Evolutionary conservation across 192 early-diverging fungal genomes (phyloP).

Genomic region (Umbelopsis sp.): DNA sequence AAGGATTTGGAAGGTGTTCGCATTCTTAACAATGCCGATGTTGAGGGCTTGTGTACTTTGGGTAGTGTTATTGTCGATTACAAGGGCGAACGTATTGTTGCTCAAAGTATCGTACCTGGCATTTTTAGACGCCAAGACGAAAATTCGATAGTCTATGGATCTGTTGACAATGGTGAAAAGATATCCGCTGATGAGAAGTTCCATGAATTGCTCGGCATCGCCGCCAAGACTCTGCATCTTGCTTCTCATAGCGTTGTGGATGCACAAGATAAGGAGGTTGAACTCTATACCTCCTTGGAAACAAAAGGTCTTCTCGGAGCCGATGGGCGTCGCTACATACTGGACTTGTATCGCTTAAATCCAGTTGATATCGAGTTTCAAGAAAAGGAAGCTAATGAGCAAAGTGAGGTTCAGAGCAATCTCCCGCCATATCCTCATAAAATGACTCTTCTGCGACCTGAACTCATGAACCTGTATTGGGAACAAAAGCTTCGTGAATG

Average conservation of each 20-base stretch:
- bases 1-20: conserved; percentile 95
- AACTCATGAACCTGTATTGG: conserved; percentile 86
- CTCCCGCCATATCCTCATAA: conserved; percentile 82
- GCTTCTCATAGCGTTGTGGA: conserved; percentile 79
- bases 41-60: conserved; percentile 84
- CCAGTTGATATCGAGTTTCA: conserved; percentile 92
- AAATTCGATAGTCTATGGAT: conserved; percentile 87
- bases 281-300: conserved; percentile 83
- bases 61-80: conserved; percentile 93
- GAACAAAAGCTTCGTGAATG: conserved; percentile 73
- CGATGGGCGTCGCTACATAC: conserved; percentile 90
- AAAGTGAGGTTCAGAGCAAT: conserved; percentile 34
- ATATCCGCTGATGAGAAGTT: conserved; percentile 76
- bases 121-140: conserved; percentile 77
- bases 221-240: conserved; percentile 81
- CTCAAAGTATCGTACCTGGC: conserved; percentile 93
- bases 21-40: conserved; percentile 70
- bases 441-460: conserved; percentile 81
- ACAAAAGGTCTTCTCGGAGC: conserved; percentile 90
- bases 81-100: conserved; percentile 87
- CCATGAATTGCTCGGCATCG: conserved; percentile 64
- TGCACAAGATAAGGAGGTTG: conserved; percentile 60
- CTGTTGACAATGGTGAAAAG: conserved; percentile 80
- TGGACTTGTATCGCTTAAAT: conserved; percentile 91
- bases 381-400: conserved; percentile 63